Conservation (phyloP, 2,329 filamentous ascomycete genomes). For the Alternaria brassicicola region DNA sequence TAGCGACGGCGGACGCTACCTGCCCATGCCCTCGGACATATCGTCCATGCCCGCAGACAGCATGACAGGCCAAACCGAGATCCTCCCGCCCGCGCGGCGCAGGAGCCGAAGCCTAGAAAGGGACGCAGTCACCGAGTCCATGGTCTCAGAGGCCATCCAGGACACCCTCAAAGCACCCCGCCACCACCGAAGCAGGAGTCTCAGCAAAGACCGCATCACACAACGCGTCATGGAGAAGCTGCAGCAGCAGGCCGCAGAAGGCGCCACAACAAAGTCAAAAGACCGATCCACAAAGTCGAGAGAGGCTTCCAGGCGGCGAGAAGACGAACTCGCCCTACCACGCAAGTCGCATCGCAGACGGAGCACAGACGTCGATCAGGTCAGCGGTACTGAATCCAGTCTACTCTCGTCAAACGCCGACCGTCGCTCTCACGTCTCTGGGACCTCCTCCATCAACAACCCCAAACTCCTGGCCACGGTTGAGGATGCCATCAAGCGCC, state of each 20-base stretch:
- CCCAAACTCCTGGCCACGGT: slow-evolving; percentile 89
- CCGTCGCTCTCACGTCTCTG: slow-evolving; percentile 58
- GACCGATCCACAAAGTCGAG: slow-evolving; percentile 18
- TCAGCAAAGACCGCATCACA: slow-evolving; percentile 70
- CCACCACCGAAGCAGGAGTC: slow-evolving; percentile 65
- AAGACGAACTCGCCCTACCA: slow-evolving; percentile 38
- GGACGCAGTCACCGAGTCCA: slow-evolving; percentile 38
- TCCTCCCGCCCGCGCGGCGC: slow-evolving; percentile 54
- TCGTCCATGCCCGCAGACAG: slow-evolving; percentile 80
- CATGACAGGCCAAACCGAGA: slow-evolving; percentile 64
- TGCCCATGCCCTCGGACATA: slow-evolving; percentile 78
- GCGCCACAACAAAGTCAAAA: slow-evolving; percentile 40
- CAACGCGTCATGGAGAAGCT: slow-evolving; percentile 74
- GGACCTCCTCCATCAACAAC: slow-evolving; percentile 81
- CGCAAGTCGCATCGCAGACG: slow-evolving; percentile 47
- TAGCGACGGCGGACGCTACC: slow-evolving; percentile 67
- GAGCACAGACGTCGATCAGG: slow-evolving; percentile 56
- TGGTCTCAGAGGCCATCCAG: slow-evolving; percentile 20
- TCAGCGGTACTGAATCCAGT: slow-evolving; percentile 65
- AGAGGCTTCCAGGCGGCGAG: slow-evolving; percentile 26
- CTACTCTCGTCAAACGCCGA: slow-evolving; percentile 65
- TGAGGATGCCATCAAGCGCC: slow-evolving; percentile 86
- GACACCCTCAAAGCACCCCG: slow-evolving; percentile 65
- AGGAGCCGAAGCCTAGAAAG: slow-evolving; percentile 59
- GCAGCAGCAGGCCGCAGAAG: slow-evolving; percentile 56